phyloP scores from a whole-genome alignment of 306 rosid genomes.

The Prinsepia uniflora region DNA sequence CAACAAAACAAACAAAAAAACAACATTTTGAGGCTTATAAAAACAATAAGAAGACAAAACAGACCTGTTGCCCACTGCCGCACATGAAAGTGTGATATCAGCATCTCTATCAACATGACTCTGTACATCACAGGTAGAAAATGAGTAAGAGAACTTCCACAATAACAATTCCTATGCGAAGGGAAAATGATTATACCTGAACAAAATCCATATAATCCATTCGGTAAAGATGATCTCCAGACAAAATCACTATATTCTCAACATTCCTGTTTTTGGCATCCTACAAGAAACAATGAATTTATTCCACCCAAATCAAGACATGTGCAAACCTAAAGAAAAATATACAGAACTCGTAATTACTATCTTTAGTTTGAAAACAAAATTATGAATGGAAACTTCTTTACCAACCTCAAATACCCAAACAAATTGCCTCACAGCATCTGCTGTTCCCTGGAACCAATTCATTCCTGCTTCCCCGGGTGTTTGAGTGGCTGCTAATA shows the following conservation, averaged over 20 bases:
- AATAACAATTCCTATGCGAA: background rate
- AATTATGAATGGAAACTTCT: background rate
- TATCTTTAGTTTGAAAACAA: background rate
- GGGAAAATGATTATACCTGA: slow-evolving; percentile 51
- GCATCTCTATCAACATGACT: slow-evolving; percentile 73
- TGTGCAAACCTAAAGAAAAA: slow-evolving; percentile 5
- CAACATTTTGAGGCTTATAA: background rate
- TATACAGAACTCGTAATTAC: background rate
- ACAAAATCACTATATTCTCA: slow-evolving; percentile 76
- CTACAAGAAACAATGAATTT: slow-evolving; percentile 37
- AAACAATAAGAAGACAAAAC: slow-evolving; percentile 29
- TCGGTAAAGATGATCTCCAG: slow-evolving; percentile 91
- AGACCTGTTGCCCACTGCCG: slow-evolving; percentile 63
- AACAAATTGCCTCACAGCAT: slow-evolving; percentile 48
- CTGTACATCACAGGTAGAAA: slow-evolving; percentile 36
- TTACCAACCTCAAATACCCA: slow-evolving; percentile 47
- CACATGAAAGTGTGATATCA: slow-evolving; percentile 77
- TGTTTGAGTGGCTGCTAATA: slow-evolving; percentile 50
- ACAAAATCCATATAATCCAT: slow-evolving; percentile 91
- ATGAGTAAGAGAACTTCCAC: slow-evolving; percentile 22
- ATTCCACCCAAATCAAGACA: slow-evolving; percentile 13
- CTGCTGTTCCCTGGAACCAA: slow-evolving; percentile 63
- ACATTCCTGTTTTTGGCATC: slow-evolving; percentile 75
- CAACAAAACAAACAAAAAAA: background rate
- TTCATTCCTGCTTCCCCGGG: slow-evolving; percentile 48